Conservation (phyloP, 371 early-diverging fungal genomes). For the Haplosporangium sp. region DNA sequence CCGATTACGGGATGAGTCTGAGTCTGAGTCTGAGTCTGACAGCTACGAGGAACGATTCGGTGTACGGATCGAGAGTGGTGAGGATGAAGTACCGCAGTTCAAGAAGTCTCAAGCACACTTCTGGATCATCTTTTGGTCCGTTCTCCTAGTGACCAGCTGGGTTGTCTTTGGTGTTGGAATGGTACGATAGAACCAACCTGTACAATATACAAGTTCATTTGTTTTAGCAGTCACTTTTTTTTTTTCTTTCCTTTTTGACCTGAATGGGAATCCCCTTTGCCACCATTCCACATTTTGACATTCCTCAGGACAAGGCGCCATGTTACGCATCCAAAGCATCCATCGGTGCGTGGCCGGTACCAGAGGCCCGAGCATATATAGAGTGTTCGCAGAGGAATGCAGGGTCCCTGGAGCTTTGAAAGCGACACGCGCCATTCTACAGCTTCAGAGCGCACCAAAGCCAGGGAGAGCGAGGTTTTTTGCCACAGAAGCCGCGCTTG, state of each 20-base stretch:
- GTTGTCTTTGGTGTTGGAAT: slow-evolving; percentile 43
- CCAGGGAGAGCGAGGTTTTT: not conserved
- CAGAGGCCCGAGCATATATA: not conserved
- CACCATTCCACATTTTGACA: not conserved
- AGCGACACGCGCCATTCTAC: not conserved
- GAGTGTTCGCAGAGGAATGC: not conserved
- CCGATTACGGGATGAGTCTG: not conserved
- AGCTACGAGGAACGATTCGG: slow-evolving; percentile 34
- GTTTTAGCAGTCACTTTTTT: not conserved
- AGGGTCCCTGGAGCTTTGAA: not conserved
- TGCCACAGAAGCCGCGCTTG: not conserved
- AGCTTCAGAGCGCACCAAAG: not conserved
- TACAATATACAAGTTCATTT: not conserved
- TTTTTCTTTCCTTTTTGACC: not conserved
- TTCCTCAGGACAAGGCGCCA: not conserved
- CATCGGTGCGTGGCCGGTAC: not conserved
- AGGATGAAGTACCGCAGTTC: slow-evolving; percentile 34
- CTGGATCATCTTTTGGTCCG: slow-evolving; percentile 46
- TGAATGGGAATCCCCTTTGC: not conserved
- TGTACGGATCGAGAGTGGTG: slow-evolving; percentile 49
- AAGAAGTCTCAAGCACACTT: slow-evolving; percentile 48
- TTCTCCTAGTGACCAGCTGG: slow-evolving; percentile 42
- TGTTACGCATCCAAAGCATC: slow-evolving; percentile 13
- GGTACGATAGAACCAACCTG: not conserved
- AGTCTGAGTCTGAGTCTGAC: slow-evolving; percentile 29